These are phyloP conservation scores for Seminavis robusta DNA, from an alignment of 108 stramenopile genomes.

Conservation along the genomic window DNA sequence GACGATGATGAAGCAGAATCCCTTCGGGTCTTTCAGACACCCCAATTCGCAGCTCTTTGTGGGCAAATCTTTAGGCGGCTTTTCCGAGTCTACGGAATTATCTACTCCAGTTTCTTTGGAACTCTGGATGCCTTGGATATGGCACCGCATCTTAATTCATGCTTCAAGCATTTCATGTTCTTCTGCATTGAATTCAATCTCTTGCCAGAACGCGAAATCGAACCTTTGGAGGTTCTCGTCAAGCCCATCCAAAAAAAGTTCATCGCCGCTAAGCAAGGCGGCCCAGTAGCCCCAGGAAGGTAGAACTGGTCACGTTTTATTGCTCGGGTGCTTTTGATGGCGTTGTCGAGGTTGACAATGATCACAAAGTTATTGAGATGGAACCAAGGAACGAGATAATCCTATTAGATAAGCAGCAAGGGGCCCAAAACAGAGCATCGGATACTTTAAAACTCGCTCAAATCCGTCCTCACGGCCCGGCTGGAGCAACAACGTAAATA, in stretches of 20 bases:
- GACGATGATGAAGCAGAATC: slow-evolving; percentile 87
- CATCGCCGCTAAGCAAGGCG: slow-evolving; percentile 62
- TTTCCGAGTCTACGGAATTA: slow-evolving; percentile 91
- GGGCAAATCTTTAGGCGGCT: slow-evolving; percentile 85
- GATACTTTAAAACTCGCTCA: too few relatives aligned
- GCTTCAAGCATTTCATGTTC: slow-evolving; percentile 93
- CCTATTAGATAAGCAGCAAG: too few relatives aligned
- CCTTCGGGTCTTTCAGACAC: slow-evolving; percentile 81
- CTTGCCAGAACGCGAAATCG: slow-evolving; percentile 87
- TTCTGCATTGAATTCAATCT: slow-evolving; percentile 89
- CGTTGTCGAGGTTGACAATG: background rate
- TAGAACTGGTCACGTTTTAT: background rate
- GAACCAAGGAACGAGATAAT: background rate
- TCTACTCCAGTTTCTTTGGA: slow-evolving; percentile 84
- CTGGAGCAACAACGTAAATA: too few relatives aligned
- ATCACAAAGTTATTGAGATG: background rate
- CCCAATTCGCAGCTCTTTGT: slow-evolving; percentile 83
- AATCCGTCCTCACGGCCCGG: too few relatives aligned
- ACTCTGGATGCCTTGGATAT: slow-evolving; percentile 87
- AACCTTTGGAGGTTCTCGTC: slow-evolving; percentile 84
- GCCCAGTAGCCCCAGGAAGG: slow-evolving; percentile 12
- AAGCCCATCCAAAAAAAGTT: slow-evolving; percentile 89
- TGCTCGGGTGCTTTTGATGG: background rate
- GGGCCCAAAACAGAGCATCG: too few relatives aligned
- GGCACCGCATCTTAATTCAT: slow-evolving; percentile 89